Base-by-base conservation (phyloP, 2,329 filamentous ascomycete genomes). In the Dryadomyces quercivorus region DNA sequence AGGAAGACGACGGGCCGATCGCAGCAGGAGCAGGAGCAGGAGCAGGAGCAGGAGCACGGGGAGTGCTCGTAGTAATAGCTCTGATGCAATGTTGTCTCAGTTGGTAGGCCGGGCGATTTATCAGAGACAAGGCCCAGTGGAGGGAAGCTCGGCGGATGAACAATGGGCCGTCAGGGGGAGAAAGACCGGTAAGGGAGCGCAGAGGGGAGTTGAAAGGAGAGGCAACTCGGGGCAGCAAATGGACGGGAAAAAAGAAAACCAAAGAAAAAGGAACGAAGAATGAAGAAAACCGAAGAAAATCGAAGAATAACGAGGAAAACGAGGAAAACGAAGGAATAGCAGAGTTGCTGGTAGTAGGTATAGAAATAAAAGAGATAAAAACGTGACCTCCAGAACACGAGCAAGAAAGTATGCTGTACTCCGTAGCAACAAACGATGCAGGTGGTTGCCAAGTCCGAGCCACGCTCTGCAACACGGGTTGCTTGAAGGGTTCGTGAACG, bases 31-130 rank as follows among this genome's bases (percentile, higher is more conserved):
- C n/a, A n/a, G n/a, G n/a, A n/a, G n/a, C n/a, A n/a, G n/a, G n/a
- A n/a, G n/a, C n/a, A n/a, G n/a, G n/a, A n/a, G n/a, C n/a, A n/a
- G n/a, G n/a, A n/a, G n/a, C n/a, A n/a, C n/a, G n/a, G 26, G 26
- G 26, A 31, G 26, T 31, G 26, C 26, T 31, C 26, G 26, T 31
- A 31, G 26, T 31, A 31, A 31, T 31, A 31, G 26, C 8, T 31
- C 26, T 31, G 36, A 40, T 40, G 36, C 36, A 40, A 8, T 5
- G 46, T 47, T 57, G 55, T 57, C 49, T 57, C 55, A 55, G 50
- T 20, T 36, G 54, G 22, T 31, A 21, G 51, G 26, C 26, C 26
- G 26, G 26, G 26, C 26, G 26, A 31, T 31, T 31, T 31, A 31
- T 31, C 26, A 31, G 26, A 31, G 26, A 31, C 26, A 31, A 31